Evolutionary conservation across 129 eudicot species (phyloP), one percentile per base, ranked within the genome.

Genomic region (Calendula officinalis): DNA sequence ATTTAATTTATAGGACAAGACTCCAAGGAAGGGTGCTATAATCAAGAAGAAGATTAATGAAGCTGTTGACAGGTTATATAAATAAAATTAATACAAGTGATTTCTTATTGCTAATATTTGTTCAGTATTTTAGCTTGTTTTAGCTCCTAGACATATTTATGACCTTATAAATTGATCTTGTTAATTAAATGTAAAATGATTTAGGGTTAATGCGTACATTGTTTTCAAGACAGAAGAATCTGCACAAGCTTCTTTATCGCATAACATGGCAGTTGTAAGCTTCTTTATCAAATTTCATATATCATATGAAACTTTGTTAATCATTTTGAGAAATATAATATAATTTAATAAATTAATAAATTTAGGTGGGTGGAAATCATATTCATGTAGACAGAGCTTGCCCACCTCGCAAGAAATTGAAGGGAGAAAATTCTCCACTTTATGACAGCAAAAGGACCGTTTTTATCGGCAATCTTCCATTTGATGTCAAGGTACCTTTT

Each of bases 361-460:
- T 79, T 0, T 53, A 92, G 99, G 78, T 92, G 67, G 95, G 85
- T 40, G 99, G 92, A 70, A 85, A 88, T 71, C 99, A 92, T 76
- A 88, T 92, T 16, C 96, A 95, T 58, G 95, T 92, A 38, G 99
- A 92, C 77, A 83, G 99, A 77, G 99, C 99, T 11, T 88, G 96
- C 64, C 99, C 99, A 67, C 99, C 99, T 50, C 91, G 96, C 66
- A 92, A 92, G 83, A 92, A 92, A 66, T 64, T 92, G 78, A 92
- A 92, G 80, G 99, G 96, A 72, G 99, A 88, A 41, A 39, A 68
- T 34, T 50, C 75, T 73, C 77, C 84, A 41, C 82, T 85, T 22
- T 92, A 92, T 69, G 96, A 83, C 78, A 85, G 52, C 64, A 88
- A 85, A 77, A 81, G 95, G 81, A 88, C 99, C 3, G 87, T 92